These are phyloP conservation scores for Alternaria novae-zelandiae DNA, from an alignment of 2,329 filamentous ascomycete species.

Conservation along the genomic window DNA sequence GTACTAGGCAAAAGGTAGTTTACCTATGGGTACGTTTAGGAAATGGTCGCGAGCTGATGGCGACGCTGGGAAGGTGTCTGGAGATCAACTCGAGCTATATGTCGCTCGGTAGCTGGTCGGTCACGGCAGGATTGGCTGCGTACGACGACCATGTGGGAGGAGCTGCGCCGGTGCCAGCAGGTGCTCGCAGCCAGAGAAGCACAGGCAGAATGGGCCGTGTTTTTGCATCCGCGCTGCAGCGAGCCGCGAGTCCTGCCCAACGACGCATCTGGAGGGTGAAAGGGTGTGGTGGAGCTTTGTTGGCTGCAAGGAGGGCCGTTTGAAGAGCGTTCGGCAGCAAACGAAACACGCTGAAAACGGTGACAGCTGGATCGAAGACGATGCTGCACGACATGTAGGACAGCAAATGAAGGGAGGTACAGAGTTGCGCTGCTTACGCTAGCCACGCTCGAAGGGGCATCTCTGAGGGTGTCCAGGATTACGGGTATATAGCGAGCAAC, in stretches of 20 bases:
- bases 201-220: conserved; percentile 29
- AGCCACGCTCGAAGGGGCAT: conserved; percentile 5
- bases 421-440: conserved; percentile 15
- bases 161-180: conserved; percentile 24
- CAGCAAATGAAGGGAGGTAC: conserved; percentile 20
- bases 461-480: conserved; percentile 18
- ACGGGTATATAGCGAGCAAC: conserved; percentile 32
- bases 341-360: conserved; percentile 24
- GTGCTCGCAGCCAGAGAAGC: conserved; percentile 19
- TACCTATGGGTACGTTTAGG: conserved; percentile 4
- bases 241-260: conserved; percentile 32
- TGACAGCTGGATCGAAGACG: conserved; percentile 14
- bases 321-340: conserved; percentile 17
- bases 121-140: conserved; percentile 18
- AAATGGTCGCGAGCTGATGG: conserved; percentile 24
- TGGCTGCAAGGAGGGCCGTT: conserved; percentile 4
- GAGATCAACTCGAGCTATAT: conserved; percentile 13
- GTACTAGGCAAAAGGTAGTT: conserved; percentile 22
- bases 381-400: conserved; percentile 25
- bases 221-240: conserved; percentile 30
- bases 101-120: conserved; percentile 27
- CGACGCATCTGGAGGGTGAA: conserved; percentile 14
- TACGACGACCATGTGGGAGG: conserved; percentile 29
- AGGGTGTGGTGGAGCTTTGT: conserved; percentile 18
- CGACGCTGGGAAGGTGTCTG: conserved; percentile 4